Evolutionary conservation across 768 basidiomycete species (phyloP), one percentile per base, ranked within the genome.

Genomic region (Tricholoma terreum): DNA sequence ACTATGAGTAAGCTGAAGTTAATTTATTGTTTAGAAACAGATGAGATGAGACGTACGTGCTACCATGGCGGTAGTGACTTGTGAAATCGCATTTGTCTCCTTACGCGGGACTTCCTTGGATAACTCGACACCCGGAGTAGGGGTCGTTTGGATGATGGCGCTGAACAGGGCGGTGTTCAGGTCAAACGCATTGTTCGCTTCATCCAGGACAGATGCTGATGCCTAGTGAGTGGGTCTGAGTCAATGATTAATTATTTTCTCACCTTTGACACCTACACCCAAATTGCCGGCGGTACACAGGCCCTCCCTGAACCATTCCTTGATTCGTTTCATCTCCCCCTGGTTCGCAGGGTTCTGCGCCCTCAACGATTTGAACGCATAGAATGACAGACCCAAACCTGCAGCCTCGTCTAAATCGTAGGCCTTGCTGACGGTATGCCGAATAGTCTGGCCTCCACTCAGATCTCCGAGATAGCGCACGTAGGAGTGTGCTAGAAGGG

Each of bases 401-500:
- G 67, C 63, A n/a, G 70, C 74, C 30, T 77, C 76, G 52, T 84
- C 78, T 2, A 92, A 77, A 11, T 70, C 76, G 65, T 91, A 92
- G 12, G 87, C 82, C 67, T 87, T 87, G 14, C 78, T 77, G n/a
- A 91, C 68, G 33, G 75, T 77, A 40, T 81, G 76, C 21, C 84
- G 77, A 64, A 92, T 84, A 57, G 80, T 75, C 73, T 92, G 90
- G 1, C 91, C 90, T 5, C 90, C 90, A 43, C 85, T 87, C 31
- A 92, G 75, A 67, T 92, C 90, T 49, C 89, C 90, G 31, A 92
- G 79, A 70, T 92, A 92, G 33, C 89, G 81, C n/a, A 90, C 87
- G 65, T 92, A 92, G 1, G 90, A 78, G 69, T 92, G 91, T 0
- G 90, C 86, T 6, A 92, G 78, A 7, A 93, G 80, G 6, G 76